Conservation (phyloP, 805 yeast genomes). For the Barnettozyma populi region DNA sequence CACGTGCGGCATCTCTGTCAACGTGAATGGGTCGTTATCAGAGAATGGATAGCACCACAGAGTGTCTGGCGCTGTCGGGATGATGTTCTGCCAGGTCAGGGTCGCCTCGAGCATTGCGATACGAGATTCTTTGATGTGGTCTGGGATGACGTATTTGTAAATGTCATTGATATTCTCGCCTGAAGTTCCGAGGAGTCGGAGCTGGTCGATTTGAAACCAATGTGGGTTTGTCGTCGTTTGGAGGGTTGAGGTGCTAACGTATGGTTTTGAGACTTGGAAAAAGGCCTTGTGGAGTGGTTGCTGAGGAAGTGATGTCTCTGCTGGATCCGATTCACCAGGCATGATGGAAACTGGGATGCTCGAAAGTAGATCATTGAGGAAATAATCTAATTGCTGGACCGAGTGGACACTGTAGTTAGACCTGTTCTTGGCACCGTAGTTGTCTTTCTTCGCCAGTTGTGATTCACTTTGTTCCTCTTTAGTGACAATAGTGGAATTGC, state of each 20-base stretch:
- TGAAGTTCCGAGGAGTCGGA: constrained; percentile 62
- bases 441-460: constrained; percentile 21
- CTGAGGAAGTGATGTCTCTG: constrained; percentile 82
- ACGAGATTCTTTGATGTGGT: constrained; percentile 31
- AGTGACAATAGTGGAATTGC: constrained; percentile 48
- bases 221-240: constrained; percentile 63
- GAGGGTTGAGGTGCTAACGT: constrained; percentile 34
- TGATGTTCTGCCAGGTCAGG: constrained; percentile 76
- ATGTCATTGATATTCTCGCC: constrained; percentile 87
- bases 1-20: constrained; percentile 79
- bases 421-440: constrained; percentile 45
- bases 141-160: constrained; percentile 53
- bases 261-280: constrained; percentile 42
- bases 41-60: constrained; percentile 82
- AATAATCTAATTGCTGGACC: constrained; percentile 50
- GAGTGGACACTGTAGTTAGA: constrained; percentile 47
- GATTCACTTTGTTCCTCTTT: constrained; percentile 18
- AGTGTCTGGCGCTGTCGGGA: constrained; percentile 97
- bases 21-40: constrained; percentile 71
- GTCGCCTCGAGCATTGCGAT: constrained; percentile 59
- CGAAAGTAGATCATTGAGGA: constrained; percentile 49
- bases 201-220: constrained; percentile 55
- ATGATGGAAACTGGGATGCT: constrained; percentile 67
- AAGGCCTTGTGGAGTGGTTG: constrained; percentile 81
- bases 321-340: constrained; percentile 86